Evolutionary conservation across 2,329 filamentous ascomycete species (phyloP).

Genomic region (Spiromastix sp.): DNA sequence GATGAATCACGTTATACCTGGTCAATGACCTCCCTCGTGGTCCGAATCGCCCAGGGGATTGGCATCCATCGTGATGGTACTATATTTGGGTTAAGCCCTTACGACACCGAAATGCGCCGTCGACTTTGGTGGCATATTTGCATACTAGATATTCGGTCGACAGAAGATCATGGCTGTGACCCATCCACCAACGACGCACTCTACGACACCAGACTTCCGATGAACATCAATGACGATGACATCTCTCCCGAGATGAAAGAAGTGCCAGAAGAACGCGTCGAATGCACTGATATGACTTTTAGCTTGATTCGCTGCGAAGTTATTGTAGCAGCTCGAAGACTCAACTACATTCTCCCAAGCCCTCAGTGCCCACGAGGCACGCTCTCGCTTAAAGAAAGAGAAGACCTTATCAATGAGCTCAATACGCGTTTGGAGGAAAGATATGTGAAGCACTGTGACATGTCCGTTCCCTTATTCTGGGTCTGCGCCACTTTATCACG

Average conservation of each 20-base stretch:
- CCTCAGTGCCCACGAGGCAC: conserved; percentile 12
- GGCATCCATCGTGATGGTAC: conserved; percentile 43
- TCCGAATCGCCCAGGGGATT: conserved; percentile 35
- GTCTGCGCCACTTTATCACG: conserved; percentile 57
- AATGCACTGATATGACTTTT: conserved; percentile 45
- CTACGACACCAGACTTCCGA: conserved; percentile 39
- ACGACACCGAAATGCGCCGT: conserved; percentile 43
- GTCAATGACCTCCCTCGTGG: conserved; percentile 32
- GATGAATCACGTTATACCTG: conserved; percentile 34
- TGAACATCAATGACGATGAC: conserved; percentile 44
- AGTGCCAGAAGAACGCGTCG: conserved; percentile 37
- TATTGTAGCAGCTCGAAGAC: conserved; percentile 30
- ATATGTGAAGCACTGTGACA: conserved; percentile 44
- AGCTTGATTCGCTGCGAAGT: conserved; percentile 45
- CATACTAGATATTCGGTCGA: conserved; percentile 37
- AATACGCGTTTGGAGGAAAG: conserved; percentile 46
- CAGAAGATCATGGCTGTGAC: conserved; percentile 41
- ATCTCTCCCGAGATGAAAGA: conserved; percentile 39
- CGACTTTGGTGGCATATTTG: conserved; percentile 43
- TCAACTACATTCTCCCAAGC: conserved; percentile 27
- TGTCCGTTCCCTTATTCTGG: conserved; percentile 51
- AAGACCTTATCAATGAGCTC: conserved; percentile 40
- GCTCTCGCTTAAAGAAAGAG: conserved; percentile 25
- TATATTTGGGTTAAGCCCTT: conserved; percentile 36
- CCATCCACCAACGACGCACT: conserved; percentile 32